Evolutionary conservation across 257 asterid genomes (phyloP).

Genomic region (Ballota nigra): DNA sequence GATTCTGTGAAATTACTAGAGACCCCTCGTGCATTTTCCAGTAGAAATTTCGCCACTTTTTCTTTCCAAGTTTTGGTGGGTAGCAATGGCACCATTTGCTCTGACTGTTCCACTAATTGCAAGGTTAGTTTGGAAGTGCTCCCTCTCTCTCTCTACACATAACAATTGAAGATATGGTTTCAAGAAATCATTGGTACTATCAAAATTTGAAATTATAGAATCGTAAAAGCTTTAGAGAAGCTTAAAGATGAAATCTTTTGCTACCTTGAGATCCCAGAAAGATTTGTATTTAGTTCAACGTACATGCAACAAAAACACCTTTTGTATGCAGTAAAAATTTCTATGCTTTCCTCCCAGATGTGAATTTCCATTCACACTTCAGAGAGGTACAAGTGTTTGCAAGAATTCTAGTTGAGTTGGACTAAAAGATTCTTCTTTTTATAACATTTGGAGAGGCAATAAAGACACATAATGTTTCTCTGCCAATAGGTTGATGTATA

Average conservation of each 20-base stretch:
- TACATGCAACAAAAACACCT: neutral
- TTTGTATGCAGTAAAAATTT: neutral
- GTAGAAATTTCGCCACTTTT: slow-evolving; percentile 53
- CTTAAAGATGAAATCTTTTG: neutral
- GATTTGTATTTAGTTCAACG: slow-evolving; percentile 14
- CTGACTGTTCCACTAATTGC: slow-evolving; percentile 59
- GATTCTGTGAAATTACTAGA: slow-evolving; percentile 55
- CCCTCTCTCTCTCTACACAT: neutral
- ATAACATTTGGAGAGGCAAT: slow-evolving; percentile 27
- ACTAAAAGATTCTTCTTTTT: neutral
- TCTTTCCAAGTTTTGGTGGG: slow-evolving; percentile 48
- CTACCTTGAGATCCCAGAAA: slow-evolving; percentile 8
- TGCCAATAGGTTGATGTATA: slow-evolving; percentile 6
- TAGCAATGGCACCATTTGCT: slow-evolving; percentile 47
- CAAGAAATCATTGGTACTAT: neutral
- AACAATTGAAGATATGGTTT: no score
- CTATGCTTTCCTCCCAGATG: slow-evolving; percentile 3
- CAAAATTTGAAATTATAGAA: neutral
- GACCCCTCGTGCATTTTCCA: slow-evolving; percentile 65
- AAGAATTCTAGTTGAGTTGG: slow-evolving; percentile 3
- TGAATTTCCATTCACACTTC: neutral
- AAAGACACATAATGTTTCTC: slow-evolving; percentile 16
- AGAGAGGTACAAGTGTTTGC: neutral
- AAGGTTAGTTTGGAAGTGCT: slow-evolving; percentile 47
- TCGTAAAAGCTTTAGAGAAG: neutral